Conservation (phyloP, 169 alveolate genomes). For the Eimeria falciformis region DNA sequence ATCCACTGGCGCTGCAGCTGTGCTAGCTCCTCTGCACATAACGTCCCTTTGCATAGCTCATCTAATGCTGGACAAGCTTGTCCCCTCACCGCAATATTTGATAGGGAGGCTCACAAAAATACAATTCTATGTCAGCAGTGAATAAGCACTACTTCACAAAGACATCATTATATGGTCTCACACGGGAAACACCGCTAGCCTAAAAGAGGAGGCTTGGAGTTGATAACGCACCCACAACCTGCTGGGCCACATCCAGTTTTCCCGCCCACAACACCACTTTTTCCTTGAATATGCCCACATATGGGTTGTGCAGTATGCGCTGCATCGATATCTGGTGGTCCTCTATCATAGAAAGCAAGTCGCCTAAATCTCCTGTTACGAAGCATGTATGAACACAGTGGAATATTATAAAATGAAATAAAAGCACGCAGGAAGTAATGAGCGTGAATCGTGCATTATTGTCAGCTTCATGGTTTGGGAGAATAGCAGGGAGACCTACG, state of each 20-base stretch:
- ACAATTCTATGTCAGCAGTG: no score
- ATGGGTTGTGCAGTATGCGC: slow-evolving; percentile 93
- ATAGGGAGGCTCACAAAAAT: no score
- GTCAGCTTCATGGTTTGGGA: neutral
- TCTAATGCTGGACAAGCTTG: no score
- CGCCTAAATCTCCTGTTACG: slow-evolving; percentile 76
- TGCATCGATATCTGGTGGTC: slow-evolving; percentile 90
- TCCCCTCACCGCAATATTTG: no score
- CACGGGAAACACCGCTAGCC: no score
- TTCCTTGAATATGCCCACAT: slow-evolving; percentile 92
- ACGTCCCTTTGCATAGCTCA: no score
- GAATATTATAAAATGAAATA: neutral
- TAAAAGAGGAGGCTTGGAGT: no score
- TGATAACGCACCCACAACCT: slow-evolving; percentile 38
- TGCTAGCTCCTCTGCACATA: slow-evolving; percentile 51
- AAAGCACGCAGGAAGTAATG: neutral
- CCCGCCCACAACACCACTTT: slow-evolving; percentile 92
- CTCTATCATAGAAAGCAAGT: slow-evolving; percentile 88
- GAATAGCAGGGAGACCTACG: slow-evolving; percentile 81
- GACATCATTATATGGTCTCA: no score
- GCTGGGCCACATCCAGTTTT: slow-evolving; percentile 91
- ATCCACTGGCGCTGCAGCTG: slow-evolving; percentile 71
- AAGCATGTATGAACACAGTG: neutral
- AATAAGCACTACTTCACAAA: no score
- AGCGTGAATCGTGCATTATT: neutral